These are phyloP conservation scores for Solanum medicagineum DNA, from an alignment of 257 asterid genomes.

Conservation along the genomic window DNA sequence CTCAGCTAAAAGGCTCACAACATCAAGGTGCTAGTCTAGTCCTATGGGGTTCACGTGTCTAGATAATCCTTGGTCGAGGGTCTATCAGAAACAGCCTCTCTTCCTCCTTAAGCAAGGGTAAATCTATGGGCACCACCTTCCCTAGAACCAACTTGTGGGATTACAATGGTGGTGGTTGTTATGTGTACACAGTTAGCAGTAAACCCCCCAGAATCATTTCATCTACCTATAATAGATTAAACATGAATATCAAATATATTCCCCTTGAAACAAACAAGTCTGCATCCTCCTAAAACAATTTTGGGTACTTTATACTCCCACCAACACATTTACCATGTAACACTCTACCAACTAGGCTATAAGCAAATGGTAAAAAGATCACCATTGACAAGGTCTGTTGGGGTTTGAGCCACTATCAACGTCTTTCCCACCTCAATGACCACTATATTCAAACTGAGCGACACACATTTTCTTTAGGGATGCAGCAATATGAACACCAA, in stretches of 20 bases:
- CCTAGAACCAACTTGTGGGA: not conserved
- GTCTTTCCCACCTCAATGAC: not conserved
- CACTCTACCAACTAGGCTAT: not conserved
- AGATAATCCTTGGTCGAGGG: too few relatives aligned
- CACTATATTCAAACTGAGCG: not conserved
- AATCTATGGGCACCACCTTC: not conserved
- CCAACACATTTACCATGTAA: not conserved
- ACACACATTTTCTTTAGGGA: not conserved
- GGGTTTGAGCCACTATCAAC: not conserved
- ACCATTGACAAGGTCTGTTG: too few relatives aligned
- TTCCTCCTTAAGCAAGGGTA: not conserved
- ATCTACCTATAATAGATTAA: not conserved
- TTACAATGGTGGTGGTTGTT: not conserved
- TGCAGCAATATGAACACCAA: not conserved
- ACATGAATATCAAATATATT: not conserved
- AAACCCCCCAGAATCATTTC: not conserved
- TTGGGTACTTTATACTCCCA: not conserved
- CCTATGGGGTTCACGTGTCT: not conserved
- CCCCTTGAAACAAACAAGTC: not conserved
- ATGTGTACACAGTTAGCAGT: not conserved
- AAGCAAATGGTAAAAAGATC: not conserved
- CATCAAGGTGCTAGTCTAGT: not conserved
- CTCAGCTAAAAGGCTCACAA: too few relatives aligned
- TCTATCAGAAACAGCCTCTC: too few relatives aligned
- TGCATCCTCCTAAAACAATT: not conserved